Evolutionary conservation across 2,329 filamentous ascomycete species (phyloP), one percentile per base, ranked within the genome.

Genomic region (Penicillium crustosum): DNA sequence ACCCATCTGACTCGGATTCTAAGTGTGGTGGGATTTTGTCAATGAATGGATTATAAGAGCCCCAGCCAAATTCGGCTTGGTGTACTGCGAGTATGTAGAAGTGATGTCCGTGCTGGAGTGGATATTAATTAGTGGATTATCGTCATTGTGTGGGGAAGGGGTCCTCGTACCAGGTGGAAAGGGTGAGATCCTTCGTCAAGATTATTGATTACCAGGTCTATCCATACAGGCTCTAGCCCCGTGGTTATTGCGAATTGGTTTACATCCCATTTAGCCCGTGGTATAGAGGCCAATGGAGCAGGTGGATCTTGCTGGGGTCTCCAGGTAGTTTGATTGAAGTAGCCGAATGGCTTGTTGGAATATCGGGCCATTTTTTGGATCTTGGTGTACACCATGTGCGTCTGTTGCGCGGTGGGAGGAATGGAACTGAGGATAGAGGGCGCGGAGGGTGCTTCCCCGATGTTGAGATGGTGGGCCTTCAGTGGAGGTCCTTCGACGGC

Each of bases 191-290:
- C 77, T 41, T 82, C 79, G 55, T 82, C 80, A 17, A 81, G 68
- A 54, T 82, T 82, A 60, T 83, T 82, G 48, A 82, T 68, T 3
- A 81, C 71, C 1, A 82, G 61, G 59, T 82, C 79, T 1, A 81
- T 68, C 79, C 80, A 82, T 29, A 49, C 50, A 6, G 66, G 61
- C 4, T 65, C 57, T 31, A 60, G 58, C 7, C 65, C 73, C n/a
- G 66, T 72, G 7, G 64, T 69, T 55, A 72, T 68, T 6, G 72
- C 61, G 31, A 81, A 69, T 48, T 81, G 76, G 42, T 79, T 75
- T 4, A 65, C 55, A 53, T 81, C 76, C 77, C 78, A 81, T 53
- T 73, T 19, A 0, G 58, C 53, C 7, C 72, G 68, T 0, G 73
- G 63, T 3, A 80, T 67, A 3, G 63, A 62, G 15, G 74, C 66